Evolutionary conservation across 129 eudicot genomes (phyloP).

Genomic region (Sambucus nigra): DNA sequence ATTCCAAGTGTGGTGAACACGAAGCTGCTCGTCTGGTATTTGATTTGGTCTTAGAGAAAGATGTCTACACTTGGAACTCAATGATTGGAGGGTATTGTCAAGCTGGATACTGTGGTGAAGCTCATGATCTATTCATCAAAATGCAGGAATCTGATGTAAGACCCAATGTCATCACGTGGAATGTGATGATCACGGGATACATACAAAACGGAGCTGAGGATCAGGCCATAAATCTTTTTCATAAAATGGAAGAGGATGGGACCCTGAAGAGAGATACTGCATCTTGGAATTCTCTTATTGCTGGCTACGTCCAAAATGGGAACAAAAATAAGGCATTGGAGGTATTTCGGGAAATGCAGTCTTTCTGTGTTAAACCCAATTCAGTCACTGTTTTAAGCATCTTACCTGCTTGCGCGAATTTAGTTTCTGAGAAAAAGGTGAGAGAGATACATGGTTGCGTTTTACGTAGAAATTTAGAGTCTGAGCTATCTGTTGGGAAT

Average conservation of each 20-base stretch:
- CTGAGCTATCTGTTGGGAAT: slow-evolving; percentile 38
- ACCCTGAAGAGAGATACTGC: slow-evolving; percentile 43
- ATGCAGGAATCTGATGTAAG: slow-evolving; percentile 33
- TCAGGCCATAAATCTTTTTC: slow-evolving; percentile 43
- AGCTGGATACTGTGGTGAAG: slow-evolving; percentile 56
- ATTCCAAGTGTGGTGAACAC: slow-evolving; percentile 59
- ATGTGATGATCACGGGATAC: slow-evolving; percentile 46
- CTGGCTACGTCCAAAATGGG: slow-evolving; percentile 43
- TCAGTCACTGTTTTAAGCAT: slow-evolving; percentile 44
- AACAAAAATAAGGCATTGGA: slow-evolving; percentile 43
- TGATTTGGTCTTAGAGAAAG: slow-evolving; percentile 32
- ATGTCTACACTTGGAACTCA: slow-evolving; percentile 60
- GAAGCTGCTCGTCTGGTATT: slow-evolving; percentile 50
- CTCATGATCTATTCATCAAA: slow-evolving; percentile 36
- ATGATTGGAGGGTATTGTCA: slow-evolving; percentile 78
- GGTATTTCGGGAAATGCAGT: slow-evolving; percentile 50
- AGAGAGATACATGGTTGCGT: slow-evolving; percentile 52
- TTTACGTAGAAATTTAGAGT: slow-evolving; percentile 24
- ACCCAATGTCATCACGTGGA: slow-evolving; percentile 63
- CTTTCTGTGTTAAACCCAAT: slow-evolving; percentile 27
- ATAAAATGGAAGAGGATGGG: slow-evolving; percentile 39
- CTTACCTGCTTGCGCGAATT: slow-evolving; percentile 44
- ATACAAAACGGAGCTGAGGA: slow-evolving; percentile 53
- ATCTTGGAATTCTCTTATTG: slow-evolving; percentile 61
- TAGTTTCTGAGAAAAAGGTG: slow-evolving; percentile 42